phyloP scores from a whole-genome alignment of 805 yeast species.

The Metschnikowia noctiluminum region DNA sequence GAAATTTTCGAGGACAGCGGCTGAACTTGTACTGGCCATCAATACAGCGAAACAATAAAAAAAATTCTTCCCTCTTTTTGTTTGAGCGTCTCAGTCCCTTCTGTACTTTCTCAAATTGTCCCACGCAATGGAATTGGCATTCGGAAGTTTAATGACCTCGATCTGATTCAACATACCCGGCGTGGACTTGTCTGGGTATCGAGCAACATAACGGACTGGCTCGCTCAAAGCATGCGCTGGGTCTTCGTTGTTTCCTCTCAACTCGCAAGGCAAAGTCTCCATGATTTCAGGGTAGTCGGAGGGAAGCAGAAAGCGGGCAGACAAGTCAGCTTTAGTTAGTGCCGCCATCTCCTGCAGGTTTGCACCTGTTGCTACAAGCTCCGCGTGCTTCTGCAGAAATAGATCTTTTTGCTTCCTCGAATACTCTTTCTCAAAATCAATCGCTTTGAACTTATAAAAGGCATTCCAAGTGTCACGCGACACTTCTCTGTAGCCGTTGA shows the following conservation, averaged over 20 bases:
- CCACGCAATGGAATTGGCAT: constrained; percentile 43
- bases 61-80: neutral
- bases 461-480: constrained; percentile 38
- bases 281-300: constrained; percentile 31
- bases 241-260: constrained; percentile 22
- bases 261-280: constrained; percentile 31
- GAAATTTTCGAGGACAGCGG: constrained; percentile 13
- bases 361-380: constrained; percentile 4
- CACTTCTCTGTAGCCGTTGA: constrained; percentile 39
- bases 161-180: constrained; percentile 35
- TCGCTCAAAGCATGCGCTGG: constrained; percentile 25
- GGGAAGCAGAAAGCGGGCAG: constrained; percentile 33
- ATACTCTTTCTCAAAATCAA: constrained; percentile 37
- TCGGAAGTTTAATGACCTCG: constrained; percentile 41
- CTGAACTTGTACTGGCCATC: neutral
- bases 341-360: constrained; percentile 14
- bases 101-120: constrained; percentile 37
- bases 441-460: constrained; percentile 36
- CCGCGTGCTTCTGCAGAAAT: constrained; percentile 13
- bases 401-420: constrained; percentile 17
- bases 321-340: constrained; percentile 14
- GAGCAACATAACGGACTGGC: constrained; percentile 33
- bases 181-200: constrained; percentile 28
- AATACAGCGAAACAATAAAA: neutral
- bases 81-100: neutral